A percentile compares a stretch with the other conserved stretches of the same genome.
Conservation (phyloP, 2,329 filamentous ascomycete genomes). For the Scedosporium dehoogii region DNA sequence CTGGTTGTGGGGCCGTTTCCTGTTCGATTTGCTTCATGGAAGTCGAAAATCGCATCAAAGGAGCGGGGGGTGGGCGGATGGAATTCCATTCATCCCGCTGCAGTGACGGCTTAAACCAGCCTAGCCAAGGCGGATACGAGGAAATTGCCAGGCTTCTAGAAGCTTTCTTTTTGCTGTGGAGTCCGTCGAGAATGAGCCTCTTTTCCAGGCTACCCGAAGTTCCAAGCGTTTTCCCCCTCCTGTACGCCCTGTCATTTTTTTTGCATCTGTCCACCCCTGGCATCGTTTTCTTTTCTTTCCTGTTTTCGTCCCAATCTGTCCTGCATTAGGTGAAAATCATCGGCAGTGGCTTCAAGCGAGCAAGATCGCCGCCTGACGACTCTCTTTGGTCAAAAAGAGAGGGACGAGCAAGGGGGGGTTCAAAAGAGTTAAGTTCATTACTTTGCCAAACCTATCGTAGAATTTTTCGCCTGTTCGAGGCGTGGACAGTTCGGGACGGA, state of each 20-base stretch:
- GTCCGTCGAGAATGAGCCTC: no score
- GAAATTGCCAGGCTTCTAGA: no score
- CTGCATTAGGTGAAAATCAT: conserved; percentile 1
- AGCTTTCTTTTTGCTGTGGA: no score
- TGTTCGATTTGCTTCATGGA: no score
- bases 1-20: no score
- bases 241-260: background rate
- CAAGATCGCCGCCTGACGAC: background rate
- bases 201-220: background rate
- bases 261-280: background rate
- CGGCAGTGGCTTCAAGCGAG: background rate
- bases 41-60: no score
- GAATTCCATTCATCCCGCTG: no score
- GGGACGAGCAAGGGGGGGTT: background rate
- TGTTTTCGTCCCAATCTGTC: background rate
- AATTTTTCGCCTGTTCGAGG: no score
- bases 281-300: background rate
- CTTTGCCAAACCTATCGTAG: no score
- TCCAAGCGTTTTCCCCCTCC: background rate
- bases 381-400: background rate
- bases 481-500: background rate
- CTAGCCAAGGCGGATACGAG: no score
- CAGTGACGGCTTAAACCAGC: no score
- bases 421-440: background rate
- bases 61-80: no score